phyloP scores from a whole-genome alignment of 352 stramenopile species.

The Phytopythium litorale region DNA sequence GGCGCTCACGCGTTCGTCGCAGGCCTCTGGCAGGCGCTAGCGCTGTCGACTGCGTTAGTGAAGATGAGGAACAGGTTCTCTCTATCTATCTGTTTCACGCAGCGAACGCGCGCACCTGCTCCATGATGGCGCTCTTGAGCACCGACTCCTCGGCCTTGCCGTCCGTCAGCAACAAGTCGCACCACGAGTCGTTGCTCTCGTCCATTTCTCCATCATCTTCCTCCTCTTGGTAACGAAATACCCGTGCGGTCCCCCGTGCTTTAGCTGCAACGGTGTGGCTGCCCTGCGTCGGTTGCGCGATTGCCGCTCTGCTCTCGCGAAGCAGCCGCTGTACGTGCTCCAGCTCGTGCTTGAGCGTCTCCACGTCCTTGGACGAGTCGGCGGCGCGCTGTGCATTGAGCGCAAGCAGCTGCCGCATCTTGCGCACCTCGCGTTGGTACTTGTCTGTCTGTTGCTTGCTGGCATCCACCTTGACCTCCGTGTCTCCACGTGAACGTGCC shows the following conservation, averaged over 20 bases:
- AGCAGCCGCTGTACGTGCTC: conserved; percentile 43
- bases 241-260: not conserved
- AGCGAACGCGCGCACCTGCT: conserved; percentile 30
- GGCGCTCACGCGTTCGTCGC: conserved; percentile 1
- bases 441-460: not conserved
- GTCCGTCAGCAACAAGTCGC: conserved; percentile 13
- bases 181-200: conserved; percentile 15
- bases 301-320: conserved; percentile 12
- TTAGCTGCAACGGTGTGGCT: not conserved
- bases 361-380: conserved; percentile 46
- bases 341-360: conserved; percentile 47
- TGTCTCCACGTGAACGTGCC: not conserved
- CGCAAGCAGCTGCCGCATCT: conserved; percentile 43
- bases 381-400: conserved; percentile 40
- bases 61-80: not conserved
- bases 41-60: not conserved
- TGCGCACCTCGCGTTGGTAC: conserved; percentile 34
- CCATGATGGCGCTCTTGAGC: conserved; percentile 39
- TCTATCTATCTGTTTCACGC: conserved; percentile 4
- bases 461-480: conserved; percentile 7
- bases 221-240: conserved; percentile 5
- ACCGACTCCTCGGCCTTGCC: conserved; percentile 27
- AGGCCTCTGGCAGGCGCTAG: not conserved
- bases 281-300: not conserved
- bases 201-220: conserved; percentile 5